These are phyloP conservation scores for Boletus semigastroideus DNA, from an alignment of 1,284 basidiomycete genomes.

Conservation along the genomic window DNA sequence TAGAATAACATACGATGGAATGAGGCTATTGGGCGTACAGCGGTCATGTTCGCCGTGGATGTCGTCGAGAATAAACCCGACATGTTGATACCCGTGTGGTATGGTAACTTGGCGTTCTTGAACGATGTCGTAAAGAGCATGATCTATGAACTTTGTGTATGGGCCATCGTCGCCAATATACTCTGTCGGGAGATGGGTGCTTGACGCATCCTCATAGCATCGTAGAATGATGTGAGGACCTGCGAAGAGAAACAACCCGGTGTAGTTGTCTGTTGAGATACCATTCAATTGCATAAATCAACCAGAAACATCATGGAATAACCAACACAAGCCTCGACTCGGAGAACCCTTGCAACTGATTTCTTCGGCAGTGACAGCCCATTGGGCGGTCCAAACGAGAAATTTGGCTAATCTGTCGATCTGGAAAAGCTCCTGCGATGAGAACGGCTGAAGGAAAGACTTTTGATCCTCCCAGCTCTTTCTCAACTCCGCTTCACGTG, in stretches of 20 bases:
- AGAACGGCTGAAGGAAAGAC: constrained; percentile 3
- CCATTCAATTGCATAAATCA: not conserved
- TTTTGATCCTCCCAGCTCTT: constrained; percentile 4
- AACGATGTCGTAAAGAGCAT: not conserved
- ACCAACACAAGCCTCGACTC: not conserved
- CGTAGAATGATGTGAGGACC: constrained; percentile 10
- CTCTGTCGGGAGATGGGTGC: not conserved
- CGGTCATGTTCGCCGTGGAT: constrained; percentile 3
- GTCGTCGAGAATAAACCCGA: constrained; percentile 5
- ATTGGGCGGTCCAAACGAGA: not conserved
- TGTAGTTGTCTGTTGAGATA: not conserved
- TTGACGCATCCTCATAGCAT: constrained; percentile 6
- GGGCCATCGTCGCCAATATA: not conserved
- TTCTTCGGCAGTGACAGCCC: not conserved
- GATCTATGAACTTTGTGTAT: not conserved
- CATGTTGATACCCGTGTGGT: not conserved
- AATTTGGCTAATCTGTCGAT: not conserved
- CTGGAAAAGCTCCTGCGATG: constrained; percentile 5
- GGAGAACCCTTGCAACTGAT: not conserved
- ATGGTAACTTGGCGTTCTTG: not conserved
- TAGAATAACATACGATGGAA: not conserved
- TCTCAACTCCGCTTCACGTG: not conserved
- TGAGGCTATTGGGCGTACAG: not conserved
- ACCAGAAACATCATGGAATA: not conserved
- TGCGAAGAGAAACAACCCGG: constrained; percentile 9